Evolutionary conservation across 106 monocot genomes (phyloP).

Genomic region (Allium sativum): DNA sequence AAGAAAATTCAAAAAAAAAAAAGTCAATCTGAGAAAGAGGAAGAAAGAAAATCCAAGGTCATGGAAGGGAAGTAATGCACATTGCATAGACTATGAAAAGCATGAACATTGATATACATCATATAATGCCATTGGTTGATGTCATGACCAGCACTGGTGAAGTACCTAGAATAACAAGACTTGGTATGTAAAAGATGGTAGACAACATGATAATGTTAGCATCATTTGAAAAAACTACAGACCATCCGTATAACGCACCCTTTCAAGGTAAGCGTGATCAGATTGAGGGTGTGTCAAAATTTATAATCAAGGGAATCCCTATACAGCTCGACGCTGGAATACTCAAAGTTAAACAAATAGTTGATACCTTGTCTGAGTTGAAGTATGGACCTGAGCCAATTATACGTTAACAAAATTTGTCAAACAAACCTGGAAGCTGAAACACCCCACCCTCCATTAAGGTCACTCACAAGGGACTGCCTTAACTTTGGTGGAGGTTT

Average conservation of each 20-base stretch:
- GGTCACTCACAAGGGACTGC: too few relatives aligned
- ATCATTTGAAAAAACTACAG: constrained; percentile 89
- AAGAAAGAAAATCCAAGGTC: too few relatives aligned
- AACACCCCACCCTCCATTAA: too few relatives aligned
- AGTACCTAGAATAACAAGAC: constrained; percentile 84
- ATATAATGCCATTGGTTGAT: constrained; percentile 97
- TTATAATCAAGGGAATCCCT: constrained; percentile 93
- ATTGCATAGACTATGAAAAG: constrained; percentile 57
- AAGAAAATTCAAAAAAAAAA: too few relatives aligned
- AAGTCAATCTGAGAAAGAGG: too few relatives aligned
- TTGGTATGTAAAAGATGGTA: constrained; percentile 88
- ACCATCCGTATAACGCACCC: constrained; percentile 82
- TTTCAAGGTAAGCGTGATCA: constrained; percentile 70
- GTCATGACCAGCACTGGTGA: constrained; percentile 93
- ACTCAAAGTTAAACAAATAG: constrained; percentile 82
- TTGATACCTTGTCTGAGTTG: constrained; percentile 28
- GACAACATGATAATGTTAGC: constrained; percentile 91
- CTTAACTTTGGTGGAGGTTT: too few relatives aligned
- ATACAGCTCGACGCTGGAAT: constrained; percentile 92
- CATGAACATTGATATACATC: constrained; percentile 90
- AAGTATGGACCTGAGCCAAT: constrained; percentile 37
- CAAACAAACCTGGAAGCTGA: too few relatives aligned
- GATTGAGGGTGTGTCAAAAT: constrained; percentile 90
- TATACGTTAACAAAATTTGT: constrained; percentile 22
- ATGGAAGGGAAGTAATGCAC: too few relatives aligned